Evolutionary conservation across 441 rosid genomes (phyloP).

Genomic region (Bruguiera hainesii): DNA sequence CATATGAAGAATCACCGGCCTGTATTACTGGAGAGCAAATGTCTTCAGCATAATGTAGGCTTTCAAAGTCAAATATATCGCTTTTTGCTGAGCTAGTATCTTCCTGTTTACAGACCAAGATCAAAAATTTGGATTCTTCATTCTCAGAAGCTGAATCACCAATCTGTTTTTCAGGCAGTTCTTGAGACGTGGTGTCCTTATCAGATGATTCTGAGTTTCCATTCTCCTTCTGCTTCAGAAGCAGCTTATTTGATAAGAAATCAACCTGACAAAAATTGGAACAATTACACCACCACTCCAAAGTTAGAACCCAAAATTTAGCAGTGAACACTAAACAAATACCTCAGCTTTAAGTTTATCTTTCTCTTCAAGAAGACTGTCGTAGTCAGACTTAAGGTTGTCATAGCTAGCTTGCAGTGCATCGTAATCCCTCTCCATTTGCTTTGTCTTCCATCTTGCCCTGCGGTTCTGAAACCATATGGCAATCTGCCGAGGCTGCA

Average conservation of each 20-base stretch:
- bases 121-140: slow-evolving; percentile 37
- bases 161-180: slow-evolving; percentile 26
- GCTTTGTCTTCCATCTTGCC: slow-evolving; percentile 46
- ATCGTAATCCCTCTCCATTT: slow-evolving; percentile 35
- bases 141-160: slow-evolving; percentile 36
- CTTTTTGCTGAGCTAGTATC: slow-evolving; percentile 50
- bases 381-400: slow-evolving; percentile 48
- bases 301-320: background rate
- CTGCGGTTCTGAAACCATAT: slow-evolving; percentile 53
- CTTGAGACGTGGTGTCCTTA: slow-evolving; percentile 29
- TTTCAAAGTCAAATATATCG: slow-evolving; percentile 56
- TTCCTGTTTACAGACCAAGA: slow-evolving; percentile 44
- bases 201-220: slow-evolving; percentile 28
- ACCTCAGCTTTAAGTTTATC: slow-evolving; percentile 56
- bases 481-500: slow-evolving; percentile 48
- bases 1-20: slow-evolving; percentile 50
- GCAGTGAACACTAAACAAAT: background rate
- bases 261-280: slow-evolving; percentile 34
- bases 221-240: slow-evolving; percentile 28
- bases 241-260: slow-evolving; percentile 40
- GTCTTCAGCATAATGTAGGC: slow-evolving; percentile 57
- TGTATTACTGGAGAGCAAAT: slow-evolving; percentile 49
- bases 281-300: background rate
- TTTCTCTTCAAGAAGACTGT: slow-evolving; percentile 43
- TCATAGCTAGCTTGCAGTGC: slow-evolving; percentile 30